These are phyloP conservation scores for Saccharomyces mikatae DNA, from an alignment of 805 yeast species.

Conservation along the genomic window DNA sequence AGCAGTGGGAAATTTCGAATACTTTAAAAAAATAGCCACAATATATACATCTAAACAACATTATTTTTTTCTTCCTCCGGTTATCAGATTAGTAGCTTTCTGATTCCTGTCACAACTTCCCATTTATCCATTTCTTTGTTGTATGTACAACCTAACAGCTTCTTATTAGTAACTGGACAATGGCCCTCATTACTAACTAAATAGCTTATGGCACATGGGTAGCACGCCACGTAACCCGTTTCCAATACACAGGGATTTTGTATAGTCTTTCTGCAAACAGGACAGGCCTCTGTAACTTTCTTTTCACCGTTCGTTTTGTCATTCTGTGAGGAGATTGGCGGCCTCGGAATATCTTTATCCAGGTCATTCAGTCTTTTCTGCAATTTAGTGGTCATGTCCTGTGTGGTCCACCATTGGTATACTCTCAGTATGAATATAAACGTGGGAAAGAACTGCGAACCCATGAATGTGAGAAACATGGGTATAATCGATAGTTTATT, in stretches of 20 bases:
- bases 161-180: slow-evolving; percentile 78
- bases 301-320: not conserved
- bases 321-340: slow-evolving; percentile 3
- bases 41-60: not conserved
- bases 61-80: not conserved
- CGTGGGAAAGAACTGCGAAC: slow-evolving; percentile 57
- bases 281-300: slow-evolving; percentile 37
- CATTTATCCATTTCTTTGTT: slow-evolving; percentile 51
- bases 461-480: slow-evolving; percentile 20
- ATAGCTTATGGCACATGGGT: slow-evolving; percentile 69
- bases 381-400: slow-evolving; percentile 57
- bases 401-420: slow-evolving; percentile 87
- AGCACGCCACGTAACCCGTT: slow-evolving; percentile 86
- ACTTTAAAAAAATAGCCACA: not conserved
- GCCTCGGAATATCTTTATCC: slow-evolving; percentile 35
- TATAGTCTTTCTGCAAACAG: slow-evolving; percentile 57
- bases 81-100: slow-evolving; percentile 58
- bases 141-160: slow-evolving; percentile 62
- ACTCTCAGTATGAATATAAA: slow-evolving; percentile 77
- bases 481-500: slow-evolving; percentile 1
- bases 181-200: slow-evolving; percentile 44
- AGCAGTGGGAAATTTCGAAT: slow-evolving; percentile 23
- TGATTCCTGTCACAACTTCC: slow-evolving; percentile 68
- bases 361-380: slow-evolving; percentile 40
- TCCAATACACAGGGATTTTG: slow-evolving; percentile 81